Evolutionary conservation across 768 basidiomycete species (phyloP), one percentile per base, ranked within the genome.

Genomic region (Coprinopsis cinerea): DNA sequence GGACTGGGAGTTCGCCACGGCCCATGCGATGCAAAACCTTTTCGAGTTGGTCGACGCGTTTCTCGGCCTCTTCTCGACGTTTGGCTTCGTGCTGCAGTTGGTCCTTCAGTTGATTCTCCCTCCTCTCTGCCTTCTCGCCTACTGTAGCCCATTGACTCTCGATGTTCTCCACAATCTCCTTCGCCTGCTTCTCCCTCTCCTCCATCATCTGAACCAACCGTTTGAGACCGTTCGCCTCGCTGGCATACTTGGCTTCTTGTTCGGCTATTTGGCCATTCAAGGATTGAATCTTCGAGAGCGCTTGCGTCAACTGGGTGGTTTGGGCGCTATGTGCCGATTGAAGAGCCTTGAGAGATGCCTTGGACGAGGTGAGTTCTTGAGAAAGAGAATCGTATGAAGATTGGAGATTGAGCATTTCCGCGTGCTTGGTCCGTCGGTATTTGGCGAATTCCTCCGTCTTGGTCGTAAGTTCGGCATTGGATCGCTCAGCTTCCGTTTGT

Each of bases 161-260:
- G 48, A 97, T 81, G 32, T 74, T 74, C 20, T 91, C 85, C 0
- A 97, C 83, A 47, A 92, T 81, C 18, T 79, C 76, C 68, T 90
- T 88, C 18, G 89, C 81, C 54, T 93, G 87, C 46, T 83, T 81
- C 62, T 93, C 92, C 30, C 93, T 78, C 49, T 85, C 85, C 63
- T 97, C 92, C 74, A 96, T 83, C 72, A 93, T 79, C 5, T 77
- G 69, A 10, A 93, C 84, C 15, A 96, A 72, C 25, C 92, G 76
- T 51, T 80, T 78, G 56, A 93, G 67, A 11, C 82, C 79, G 34
- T 76, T 81, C 1, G 83, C 82, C 62, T 97, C 93, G 50, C 76
- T 79, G 0, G 85, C 75, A 62, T 90, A 94, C 1, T 82, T 82
- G 1, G 85, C 82, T 57, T 95, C 92, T 57, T 90, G 86, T 57